These are phyloP conservation scores for Colletotrichum tamarilloi DNA, from an alignment of 2,329 filamentous ascomycete species.

Conservation along the genomic window DNA sequence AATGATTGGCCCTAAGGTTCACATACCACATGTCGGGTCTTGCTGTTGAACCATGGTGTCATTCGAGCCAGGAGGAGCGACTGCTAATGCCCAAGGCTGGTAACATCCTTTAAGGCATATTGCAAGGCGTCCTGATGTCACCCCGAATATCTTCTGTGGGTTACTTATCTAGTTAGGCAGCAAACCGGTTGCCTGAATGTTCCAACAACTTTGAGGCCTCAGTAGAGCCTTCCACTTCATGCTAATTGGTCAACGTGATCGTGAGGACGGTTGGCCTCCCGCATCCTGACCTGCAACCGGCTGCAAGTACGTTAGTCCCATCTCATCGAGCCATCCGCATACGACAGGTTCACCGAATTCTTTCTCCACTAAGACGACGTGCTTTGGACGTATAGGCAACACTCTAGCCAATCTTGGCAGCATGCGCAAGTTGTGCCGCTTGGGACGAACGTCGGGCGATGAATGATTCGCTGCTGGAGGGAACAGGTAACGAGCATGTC, in stretches of 20 bases:
- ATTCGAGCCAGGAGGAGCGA: not conserved
- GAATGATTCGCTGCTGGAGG: not conserved
- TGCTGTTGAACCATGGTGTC: not conserved
- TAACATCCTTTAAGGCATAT: not conserved
- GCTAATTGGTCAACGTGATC: not conserved
- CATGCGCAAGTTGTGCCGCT: not conserved
- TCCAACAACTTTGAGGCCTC: not conserved
- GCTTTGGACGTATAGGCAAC: not conserved
- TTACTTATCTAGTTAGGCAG: not conserved
- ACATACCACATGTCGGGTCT: not conserved
- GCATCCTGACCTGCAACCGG: not conserved
- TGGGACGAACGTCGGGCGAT: not conserved
- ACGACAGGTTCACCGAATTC: not conserved
- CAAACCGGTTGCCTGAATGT: not conserved
- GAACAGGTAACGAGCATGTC: not conserved
- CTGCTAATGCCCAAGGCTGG: not conserved
- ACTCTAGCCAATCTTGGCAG: not conserved
- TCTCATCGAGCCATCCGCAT: not conserved
- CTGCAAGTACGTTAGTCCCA: not conserved
- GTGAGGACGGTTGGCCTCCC: not conserved
- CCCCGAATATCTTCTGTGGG: not conserved
- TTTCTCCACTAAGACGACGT: not conserved
- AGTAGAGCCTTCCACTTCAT: not conserved
- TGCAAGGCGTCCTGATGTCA: not conserved
- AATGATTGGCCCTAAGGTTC: not conserved